phyloP scores from a whole-genome alignment of 345 rosid species.

The Viola odorata region DNA sequence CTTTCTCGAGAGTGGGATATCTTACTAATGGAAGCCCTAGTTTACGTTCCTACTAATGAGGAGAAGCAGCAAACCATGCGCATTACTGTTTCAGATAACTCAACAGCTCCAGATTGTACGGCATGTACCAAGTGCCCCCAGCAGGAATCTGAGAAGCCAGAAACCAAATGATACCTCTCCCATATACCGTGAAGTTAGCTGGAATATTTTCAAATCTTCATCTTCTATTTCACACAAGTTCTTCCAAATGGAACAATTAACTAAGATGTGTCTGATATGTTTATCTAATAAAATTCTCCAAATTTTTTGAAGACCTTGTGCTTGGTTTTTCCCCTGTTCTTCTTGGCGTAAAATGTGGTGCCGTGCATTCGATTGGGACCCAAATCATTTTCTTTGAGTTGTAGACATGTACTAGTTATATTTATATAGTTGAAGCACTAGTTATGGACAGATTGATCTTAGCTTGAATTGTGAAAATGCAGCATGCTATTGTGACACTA shows the following conservation, averaged over 20 bases:
- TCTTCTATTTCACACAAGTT: neutral
- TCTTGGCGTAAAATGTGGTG: neutral
- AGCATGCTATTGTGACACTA: no score
- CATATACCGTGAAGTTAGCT: neutral
- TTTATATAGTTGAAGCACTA: no score
- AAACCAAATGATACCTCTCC: neutral
- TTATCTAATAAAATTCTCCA: neutral
- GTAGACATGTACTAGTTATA: no score
- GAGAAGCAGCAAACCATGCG: constrained; percentile 60
- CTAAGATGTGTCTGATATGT: neutral
- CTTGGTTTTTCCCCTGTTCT: neutral
- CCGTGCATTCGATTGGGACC: no score
- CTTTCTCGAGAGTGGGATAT: constrained; percentile 73
- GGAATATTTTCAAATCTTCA: neutral
- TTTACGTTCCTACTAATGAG: constrained; percentile 67
- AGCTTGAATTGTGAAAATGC: no score
- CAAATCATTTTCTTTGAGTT: no score
- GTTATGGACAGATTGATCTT: no score
- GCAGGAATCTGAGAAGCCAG: constrained; percentile 2
- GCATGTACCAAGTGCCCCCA: constrained; percentile 28
- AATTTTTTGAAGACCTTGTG: neutral
- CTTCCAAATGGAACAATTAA: neutral
- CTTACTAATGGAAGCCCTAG: constrained; percentile 83
- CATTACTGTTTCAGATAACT: constrained; percentile 38
- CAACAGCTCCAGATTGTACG: constrained; percentile 29